Conservation (phyloP, 2,329 filamentous ascomycete species). For the Penicillium olsonii region DNA sequence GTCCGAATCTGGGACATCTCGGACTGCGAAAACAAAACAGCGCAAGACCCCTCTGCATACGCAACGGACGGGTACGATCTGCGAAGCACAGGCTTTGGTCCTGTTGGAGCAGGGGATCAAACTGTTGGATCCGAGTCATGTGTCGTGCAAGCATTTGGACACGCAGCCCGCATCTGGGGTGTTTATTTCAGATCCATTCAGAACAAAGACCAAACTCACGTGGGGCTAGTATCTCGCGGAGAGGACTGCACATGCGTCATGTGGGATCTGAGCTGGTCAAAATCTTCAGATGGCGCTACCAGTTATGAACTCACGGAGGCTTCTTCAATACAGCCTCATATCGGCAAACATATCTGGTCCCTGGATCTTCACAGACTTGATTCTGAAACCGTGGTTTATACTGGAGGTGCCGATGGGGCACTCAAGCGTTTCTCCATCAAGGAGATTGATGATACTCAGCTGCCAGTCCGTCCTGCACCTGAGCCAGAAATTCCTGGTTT, state of each 20-base stretch:
- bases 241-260: constrained; percentile 78
- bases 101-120: constrained; percentile 33
- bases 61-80: constrained; percentile 38
- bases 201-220: constrained; percentile 20
- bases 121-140: constrained; percentile 47
- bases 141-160: constrained; percentile 77
- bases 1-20: constrained; percentile 86
- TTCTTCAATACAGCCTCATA: constrained; percentile 65
- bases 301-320: constrained; percentile 42
- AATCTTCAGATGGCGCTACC: constrained; percentile 10
- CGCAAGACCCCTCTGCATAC: constrained; percentile 36
- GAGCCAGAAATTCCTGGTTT: neutral
- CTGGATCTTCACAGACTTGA: constrained; percentile 47
- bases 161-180: constrained; percentile 86
- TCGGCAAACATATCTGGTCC: constrained; percentile 91
- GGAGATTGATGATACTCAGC: constrained; percentile 5
- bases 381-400: constrained; percentile 55
- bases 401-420: constrained; percentile 82
- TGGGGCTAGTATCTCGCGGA: constrained; percentile 73
- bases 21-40: constrained; percentile 43
- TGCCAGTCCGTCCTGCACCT: neutral
- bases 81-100: constrained; percentile 66
- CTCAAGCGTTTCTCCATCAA: constrained; percentile 43
- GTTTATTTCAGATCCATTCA: constrained; percentile 63
- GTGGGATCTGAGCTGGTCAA: constrained; percentile 62